Conservation (phyloP, 1,139 yeast genomes). For the Magnusiomyces sp. region DNA sequence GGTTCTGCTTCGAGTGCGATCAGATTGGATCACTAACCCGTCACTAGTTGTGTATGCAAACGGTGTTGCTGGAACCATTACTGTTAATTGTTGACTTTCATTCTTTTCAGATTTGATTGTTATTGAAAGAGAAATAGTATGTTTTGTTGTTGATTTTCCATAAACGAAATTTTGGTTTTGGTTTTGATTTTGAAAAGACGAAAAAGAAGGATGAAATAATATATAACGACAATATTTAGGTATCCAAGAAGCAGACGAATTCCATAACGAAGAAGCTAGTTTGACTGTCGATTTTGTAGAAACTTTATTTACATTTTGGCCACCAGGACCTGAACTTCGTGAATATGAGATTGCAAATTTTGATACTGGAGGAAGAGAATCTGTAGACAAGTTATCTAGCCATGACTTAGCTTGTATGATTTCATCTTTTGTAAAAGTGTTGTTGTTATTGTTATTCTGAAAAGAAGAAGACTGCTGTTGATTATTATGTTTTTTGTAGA, state of each 20-base stretch:
- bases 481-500: no score
- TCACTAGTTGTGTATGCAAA: constrained; percentile 49
- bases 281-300: constrained; percentile 63
- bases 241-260: constrained; percentile 47
- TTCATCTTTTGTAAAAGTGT: constrained; percentile 1
- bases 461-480: no score
- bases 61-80: not conserved
- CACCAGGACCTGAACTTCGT: constrained; percentile 88
- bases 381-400: constrained; percentile 34
- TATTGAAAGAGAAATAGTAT: not conserved
- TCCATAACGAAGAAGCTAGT: constrained; percentile 42
- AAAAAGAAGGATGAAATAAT: not conserved
- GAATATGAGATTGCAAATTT: constrained; percentile 50
- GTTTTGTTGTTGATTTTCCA: not conserved
- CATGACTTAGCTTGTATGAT: constrained; percentile 35
- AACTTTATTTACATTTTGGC: constrained; percentile 81
- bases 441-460: constrained; percentile 6
- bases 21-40: constrained; percentile 52
- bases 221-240: constrained; percentile 41
- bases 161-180: no score
- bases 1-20: constrained; percentile 50
- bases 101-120: not conserved
- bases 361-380: constrained; percentile 39
- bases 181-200: not conserved
- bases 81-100: no score